These are phyloP conservation scores for Prillingera fragicola DNA, from an alignment of 1,284 basidiomycete genomes.

Conservation along the genomic window DNA sequence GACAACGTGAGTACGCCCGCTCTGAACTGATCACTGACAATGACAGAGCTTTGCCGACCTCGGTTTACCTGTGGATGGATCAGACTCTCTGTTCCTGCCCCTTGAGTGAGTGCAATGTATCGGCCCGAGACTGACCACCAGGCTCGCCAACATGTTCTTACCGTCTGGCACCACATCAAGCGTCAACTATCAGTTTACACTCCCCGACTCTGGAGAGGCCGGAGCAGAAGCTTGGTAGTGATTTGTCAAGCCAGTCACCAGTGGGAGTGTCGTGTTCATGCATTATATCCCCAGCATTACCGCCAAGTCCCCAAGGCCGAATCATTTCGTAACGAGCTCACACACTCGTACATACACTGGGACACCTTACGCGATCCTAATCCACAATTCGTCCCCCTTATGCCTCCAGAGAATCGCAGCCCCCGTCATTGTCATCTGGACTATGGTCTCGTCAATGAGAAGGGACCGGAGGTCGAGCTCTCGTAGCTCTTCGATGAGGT, in stretches of 20 bases:
- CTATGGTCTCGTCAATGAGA: constrained; percentile 21
- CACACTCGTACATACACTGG: not conserved
- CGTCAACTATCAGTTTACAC: constrained; percentile 28
- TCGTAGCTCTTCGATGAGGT: constrained; percentile 23
- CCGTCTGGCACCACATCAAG: constrained; percentile 33
- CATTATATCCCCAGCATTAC: too few species aligned
- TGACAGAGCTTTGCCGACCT: constrained; percentile 73
- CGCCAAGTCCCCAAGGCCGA: too few species aligned
- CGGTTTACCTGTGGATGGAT: constrained; percentile 79
- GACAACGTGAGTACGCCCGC: constrained; percentile 57
- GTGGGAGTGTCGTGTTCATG: not conserved
- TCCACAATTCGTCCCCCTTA: constrained; percentile 19
- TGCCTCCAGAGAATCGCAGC: constrained; percentile 17
- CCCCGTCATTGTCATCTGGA: constrained; percentile 12
- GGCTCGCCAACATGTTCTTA: constrained; percentile 47
- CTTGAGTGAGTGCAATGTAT: constrained; percentile 33
- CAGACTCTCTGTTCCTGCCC: constrained; percentile 76
- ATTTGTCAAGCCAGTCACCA: not conserved
- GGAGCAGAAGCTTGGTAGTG: constrained; percentile 47
- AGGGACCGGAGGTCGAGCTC: constrained; percentile 15
- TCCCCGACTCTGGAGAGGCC: constrained; percentile 43
- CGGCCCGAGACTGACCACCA: constrained; percentile 4
- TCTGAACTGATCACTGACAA: constrained; percentile 3
- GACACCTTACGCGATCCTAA: constrained; percentile 3
- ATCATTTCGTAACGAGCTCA: not conserved